Percentiles rank a stretch among this genome's conserved stretches.
Conservation (phyloP, 192 early-diverging fungal species). For the Phycomyces nitens region DNA sequence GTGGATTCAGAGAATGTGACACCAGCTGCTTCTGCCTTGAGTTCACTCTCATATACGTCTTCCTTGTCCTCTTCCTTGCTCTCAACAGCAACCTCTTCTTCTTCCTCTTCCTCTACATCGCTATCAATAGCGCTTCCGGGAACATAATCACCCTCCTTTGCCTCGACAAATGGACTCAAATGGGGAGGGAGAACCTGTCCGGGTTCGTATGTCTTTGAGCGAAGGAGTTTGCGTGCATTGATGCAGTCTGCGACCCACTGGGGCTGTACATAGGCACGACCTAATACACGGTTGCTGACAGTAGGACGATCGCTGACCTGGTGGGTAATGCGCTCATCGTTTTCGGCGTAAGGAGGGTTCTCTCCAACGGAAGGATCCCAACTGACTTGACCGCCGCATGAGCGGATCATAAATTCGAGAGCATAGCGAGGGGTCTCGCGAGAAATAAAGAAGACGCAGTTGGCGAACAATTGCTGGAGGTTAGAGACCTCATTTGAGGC, state of each 20-base stretch:
- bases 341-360: conserved; percentile 75
- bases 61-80: conserved; percentile 34
- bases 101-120: conserved; percentile 36
- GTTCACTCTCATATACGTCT: conserved; percentile 57
- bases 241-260: conserved; percentile 97
- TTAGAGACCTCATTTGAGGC: conserved; percentile 42
- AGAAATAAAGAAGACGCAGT: conserved; percentile 82
- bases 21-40: conserved; percentile 68
- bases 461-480: conserved; percentile 51
- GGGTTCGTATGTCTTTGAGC: conserved; percentile 62
- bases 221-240: conserved; percentile 77
- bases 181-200: conserved; percentile 88
- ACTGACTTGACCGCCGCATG: conserved; percentile 86
- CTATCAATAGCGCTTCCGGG: conserved; percentile 51
- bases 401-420: conserved; percentile 86
- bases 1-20: conserved; percentile 64
- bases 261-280: conserved; percentile 88
- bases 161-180: conserved; percentile 88
- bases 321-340: conserved; percentile 83
- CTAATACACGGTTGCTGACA: conserved; percentile 56
- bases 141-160: conserved; percentile 83
- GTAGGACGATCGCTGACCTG: conserved; percentile 85
- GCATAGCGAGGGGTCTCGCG: conserved; percentile 93
- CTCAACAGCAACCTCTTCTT: conserved; percentile 37
- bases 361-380: conserved; percentile 80